Evolutionary conservation across 139 green algal genomes (phyloP).

Genomic region (Micractinium conductrix): DNA sequence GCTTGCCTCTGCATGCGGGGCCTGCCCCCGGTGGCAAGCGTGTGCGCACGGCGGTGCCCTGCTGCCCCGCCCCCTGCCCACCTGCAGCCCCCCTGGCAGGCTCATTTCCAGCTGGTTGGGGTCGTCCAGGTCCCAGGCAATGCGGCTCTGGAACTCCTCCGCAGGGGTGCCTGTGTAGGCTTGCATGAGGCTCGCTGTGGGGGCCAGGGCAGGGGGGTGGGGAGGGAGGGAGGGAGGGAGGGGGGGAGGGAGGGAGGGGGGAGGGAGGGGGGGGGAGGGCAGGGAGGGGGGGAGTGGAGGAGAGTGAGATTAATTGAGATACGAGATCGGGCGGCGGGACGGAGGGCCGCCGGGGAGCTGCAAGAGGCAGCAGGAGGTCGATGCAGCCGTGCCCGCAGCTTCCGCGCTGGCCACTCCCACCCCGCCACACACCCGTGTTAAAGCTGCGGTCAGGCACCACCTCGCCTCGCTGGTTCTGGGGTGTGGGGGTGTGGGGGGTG

Average conservation of each 20-base stretch:
- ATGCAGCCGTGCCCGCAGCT: too few relatives aligned
- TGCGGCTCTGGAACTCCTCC: conserved; percentile 46
- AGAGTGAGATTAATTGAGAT: too few relatives aligned
- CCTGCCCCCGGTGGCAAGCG: too few relatives aligned
- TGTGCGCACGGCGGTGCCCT: too few relatives aligned
- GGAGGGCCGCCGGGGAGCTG: too few relatives aligned
- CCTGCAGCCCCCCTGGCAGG: conserved; percentile 50
- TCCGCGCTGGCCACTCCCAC: not conserved
- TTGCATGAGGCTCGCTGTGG: conserved; percentile 56
- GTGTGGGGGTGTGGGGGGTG: not conserved
- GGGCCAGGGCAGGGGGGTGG: not conserved
- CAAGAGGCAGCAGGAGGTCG: not conserved
- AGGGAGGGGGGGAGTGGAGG: not conserved
- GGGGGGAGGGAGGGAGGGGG: too few relatives aligned
- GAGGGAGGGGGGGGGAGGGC: not conserved
- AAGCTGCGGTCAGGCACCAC: conserved; percentile 80
- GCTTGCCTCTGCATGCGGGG: too few relatives aligned
- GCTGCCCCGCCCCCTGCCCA: not conserved
- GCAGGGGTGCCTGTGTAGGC: conserved; percentile 55
- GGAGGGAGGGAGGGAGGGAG: too few relatives aligned
- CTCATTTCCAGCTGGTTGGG: conserved; percentile 72
- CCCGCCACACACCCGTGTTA: conserved; percentile 64
- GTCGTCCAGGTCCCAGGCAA: conserved; percentile 73
- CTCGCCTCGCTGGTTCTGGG: conserved; percentile 57
- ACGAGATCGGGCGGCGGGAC: not conserved